Conservation (phyloP, 805 yeast species). For the Kazachstania psychrophila region DNA sequence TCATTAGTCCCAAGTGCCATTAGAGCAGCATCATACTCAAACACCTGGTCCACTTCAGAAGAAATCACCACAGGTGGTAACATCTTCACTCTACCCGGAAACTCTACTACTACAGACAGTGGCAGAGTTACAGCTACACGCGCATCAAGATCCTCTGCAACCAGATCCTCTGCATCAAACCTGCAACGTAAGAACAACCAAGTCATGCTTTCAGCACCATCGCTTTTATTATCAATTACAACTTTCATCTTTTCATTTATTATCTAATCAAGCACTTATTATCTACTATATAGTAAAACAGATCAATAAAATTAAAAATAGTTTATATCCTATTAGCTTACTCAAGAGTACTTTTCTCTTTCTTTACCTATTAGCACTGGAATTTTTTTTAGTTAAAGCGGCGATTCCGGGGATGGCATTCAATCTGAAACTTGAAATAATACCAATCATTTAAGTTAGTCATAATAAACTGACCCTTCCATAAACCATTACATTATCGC, state of each 20-base stretch:
- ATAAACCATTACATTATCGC: too few relatives aligned
- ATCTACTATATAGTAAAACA: too few relatives aligned
- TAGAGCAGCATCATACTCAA: conserved; percentile 37
- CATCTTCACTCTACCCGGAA: conserved; percentile 14
- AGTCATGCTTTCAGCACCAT: not conserved
- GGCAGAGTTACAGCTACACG: not conserved
- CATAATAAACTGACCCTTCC: too few relatives aligned
- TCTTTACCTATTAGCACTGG: too few relatives aligned
- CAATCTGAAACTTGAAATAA: too few relatives aligned
- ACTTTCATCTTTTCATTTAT: not conserved
- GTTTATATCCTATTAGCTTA: too few relatives aligned
- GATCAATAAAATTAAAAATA: too few relatives aligned
- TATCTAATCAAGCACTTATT: too few relatives aligned
- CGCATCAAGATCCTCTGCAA: not conserved
- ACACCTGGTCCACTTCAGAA: conserved; percentile 32
- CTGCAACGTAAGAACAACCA: not conserved
- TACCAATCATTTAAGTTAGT: too few relatives aligned
- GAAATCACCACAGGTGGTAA: conserved; percentile 21
- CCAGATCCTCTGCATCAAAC: not conserved
- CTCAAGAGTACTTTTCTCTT: too few relatives aligned
- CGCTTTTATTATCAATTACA: not conserved
- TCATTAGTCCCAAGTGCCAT: conserved; percentile 41
- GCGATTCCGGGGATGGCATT: too few relatives aligned
- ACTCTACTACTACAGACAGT: not conserved
- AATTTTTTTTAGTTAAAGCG: too few relatives aligned